Evolutionary conservation across 2,329 filamentous ascomycete species (phyloP).

Genomic region (Cladophialophora psammophila): DNA sequence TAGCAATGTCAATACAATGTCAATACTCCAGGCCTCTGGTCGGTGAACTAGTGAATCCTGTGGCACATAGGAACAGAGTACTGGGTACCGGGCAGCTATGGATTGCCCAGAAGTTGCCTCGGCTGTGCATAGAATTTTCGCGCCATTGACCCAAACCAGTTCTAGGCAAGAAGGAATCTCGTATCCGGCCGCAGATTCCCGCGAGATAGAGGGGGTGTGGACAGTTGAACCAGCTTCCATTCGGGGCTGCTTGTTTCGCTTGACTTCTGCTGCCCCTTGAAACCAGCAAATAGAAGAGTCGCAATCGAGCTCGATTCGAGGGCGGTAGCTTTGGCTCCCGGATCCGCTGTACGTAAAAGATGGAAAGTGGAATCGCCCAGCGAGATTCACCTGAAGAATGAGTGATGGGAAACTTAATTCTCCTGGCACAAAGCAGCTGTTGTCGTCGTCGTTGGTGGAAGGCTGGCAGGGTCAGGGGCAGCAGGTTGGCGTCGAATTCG

Average conservation of each 20-base stretch:
- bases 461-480: not conserved
- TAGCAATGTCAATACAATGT: not conserved
- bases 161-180: not conserved
- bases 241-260: not conserved
- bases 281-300: slow-evolving; percentile 1
- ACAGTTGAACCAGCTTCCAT: not conserved
- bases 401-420: not conserved
- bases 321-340: not conserved
- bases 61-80: not conserved
- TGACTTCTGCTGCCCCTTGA: not conserved
- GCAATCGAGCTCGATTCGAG: not conserved
- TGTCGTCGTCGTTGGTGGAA: not conserved
- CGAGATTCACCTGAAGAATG: not conserved
- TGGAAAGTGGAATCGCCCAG: not conserved
- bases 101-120: not conserved
- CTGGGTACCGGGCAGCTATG: not conserved
- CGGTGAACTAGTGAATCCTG: not conserved
- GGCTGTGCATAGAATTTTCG: not conserved
- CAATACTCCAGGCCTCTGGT: not conserved
- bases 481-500: not conserved
- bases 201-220: not conserved
- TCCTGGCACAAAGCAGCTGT: not conserved
- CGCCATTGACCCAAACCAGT: not conserved
- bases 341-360: not conserved
- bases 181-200: not conserved